These are phyloP conservation scores for Cyanophora paradoxa DNA, from an alignment of 78 protist species.

Conservation along the genomic window DNA sequence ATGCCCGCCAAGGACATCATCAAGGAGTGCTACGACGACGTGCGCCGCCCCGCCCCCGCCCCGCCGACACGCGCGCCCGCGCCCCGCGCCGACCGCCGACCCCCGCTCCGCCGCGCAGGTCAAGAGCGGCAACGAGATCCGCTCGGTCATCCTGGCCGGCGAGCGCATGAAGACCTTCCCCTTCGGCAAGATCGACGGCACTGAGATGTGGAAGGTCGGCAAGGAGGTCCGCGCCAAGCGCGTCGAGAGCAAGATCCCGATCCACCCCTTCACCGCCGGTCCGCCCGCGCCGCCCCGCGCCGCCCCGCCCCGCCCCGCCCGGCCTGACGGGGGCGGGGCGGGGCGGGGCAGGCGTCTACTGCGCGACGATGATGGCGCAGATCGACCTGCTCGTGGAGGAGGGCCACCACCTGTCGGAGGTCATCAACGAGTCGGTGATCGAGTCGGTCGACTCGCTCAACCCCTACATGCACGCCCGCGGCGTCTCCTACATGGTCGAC, in stretches of 20 bases:
- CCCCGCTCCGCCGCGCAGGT: too few relatives aligned
- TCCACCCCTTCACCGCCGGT: conserved; percentile 1
- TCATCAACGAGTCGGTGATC: conserved; percentile 27
- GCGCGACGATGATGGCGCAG: conserved; percentile 30
- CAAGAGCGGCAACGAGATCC: conserved; percentile 29
- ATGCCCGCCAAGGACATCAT: conserved; percentile 13
- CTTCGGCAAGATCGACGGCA: conserved; percentile 19
- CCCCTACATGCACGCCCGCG: conserved; percentile 36
- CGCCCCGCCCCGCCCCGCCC: too few relatives aligned
- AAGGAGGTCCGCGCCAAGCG: conserved; percentile 14
- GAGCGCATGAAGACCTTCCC: conserved; percentile 16
- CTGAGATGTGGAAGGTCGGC: conserved; percentile 8
- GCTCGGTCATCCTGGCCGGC: conserved; percentile 17
- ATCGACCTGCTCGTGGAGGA: conserved; percentile 16
- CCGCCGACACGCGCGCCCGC: too few relatives aligned
- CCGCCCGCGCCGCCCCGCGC: too few relatives aligned
- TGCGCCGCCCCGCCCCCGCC: too few relatives aligned
- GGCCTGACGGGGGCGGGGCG: too few relatives aligned
- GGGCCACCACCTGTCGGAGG: conserved; percentile 20
- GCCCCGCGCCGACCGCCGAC: too few relatives aligned
- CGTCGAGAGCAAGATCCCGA: background rate
- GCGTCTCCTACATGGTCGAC: conserved; percentile 30
- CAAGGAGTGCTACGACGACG: conserved; percentile 26
- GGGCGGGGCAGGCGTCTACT: conserved; percentile 24
- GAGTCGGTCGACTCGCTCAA: conserved; percentile 31